These are phyloP conservation scores for Fusarium abutilonis DNA, from an alignment of 2,329 filamentous ascomycete genomes.

Conservation along the genomic window DNA sequence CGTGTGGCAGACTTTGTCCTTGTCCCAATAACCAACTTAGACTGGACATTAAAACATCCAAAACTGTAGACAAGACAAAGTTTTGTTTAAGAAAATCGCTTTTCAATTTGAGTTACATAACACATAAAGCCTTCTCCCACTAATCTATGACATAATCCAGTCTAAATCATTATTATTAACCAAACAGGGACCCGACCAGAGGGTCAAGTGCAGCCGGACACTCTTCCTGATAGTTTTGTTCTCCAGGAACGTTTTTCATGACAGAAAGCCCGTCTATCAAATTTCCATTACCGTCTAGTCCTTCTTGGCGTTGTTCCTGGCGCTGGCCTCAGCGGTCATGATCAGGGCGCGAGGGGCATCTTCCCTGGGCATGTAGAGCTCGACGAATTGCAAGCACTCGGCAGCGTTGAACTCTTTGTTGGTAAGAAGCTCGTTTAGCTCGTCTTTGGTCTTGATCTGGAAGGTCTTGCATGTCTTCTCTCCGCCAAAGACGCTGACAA, in stretches of 20 bases:
- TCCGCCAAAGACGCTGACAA: constrained; percentile 75
- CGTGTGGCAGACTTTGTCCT: constrained; percentile 18
- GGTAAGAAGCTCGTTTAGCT: constrained; percentile 72
- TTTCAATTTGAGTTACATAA: constrained; percentile 37
- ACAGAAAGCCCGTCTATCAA: constrained; percentile 19
- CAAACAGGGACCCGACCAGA: constrained; percentile 21
- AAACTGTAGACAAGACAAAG: background rate
- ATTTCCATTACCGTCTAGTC: constrained; percentile 38
- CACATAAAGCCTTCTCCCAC: constrained; percentile 12
- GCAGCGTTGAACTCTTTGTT: constrained; percentile 71
- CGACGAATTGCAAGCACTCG: constrained; percentile 73
- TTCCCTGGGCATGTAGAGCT: constrained; percentile 81
- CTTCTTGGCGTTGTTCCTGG: constrained; percentile 69
- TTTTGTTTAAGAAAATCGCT: constrained; percentile 28
- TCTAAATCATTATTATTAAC: constrained; percentile 39
- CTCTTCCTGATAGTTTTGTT: constrained; percentile 21
- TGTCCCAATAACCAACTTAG: background rate
- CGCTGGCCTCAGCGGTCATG: constrained; percentile 75
- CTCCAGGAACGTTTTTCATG: constrained; percentile 24
- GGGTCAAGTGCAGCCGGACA: constrained; percentile 5
- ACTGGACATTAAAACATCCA: background rate
- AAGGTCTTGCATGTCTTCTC: constrained; percentile 69
- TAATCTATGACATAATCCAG: constrained; percentile 34
- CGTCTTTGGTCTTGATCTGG: constrained; percentile 73
- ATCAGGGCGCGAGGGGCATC: constrained; percentile 79